Base-by-base conservation (phyloP, 2,329 filamentous ascomycete genomes). In the Stagonosporopsis tanaceti region DNA sequence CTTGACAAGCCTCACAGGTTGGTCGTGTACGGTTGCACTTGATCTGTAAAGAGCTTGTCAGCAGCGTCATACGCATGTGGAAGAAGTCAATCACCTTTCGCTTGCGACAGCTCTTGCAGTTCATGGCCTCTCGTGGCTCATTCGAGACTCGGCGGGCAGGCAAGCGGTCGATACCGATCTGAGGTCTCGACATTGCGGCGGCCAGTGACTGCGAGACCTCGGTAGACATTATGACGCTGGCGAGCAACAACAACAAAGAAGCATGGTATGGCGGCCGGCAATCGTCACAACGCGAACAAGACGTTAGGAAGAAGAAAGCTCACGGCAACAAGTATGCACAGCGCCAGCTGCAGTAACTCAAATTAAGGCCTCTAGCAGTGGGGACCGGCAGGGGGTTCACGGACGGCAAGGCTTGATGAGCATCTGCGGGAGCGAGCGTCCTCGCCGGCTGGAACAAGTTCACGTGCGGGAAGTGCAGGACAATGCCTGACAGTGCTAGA, bases 71-170 rank as follows among this genome's bases (percentile, higher is more conserved):
- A 11, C 34, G 11, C 39, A 50, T 11, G 20, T 45, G 44, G 24
- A 28, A 45, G 48, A 40, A 41, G 47, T 47, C 34, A 11, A 42
- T 25, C 77, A 94, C 92, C 89, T 96, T 96, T 80, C 92, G 85
- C 79, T 96, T 96, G 67, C 92, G 87, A 81, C 92, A 96, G 54
- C 91, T 95, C 78, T 96, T 96, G 86, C 92, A 96, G 77, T 96
- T 96, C 92, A 96, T 96, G 32, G 90, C 91, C 81, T 96, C 92
- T 69, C 90, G 87, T 38, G 90, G 91, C 75, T 95, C 90, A 68
- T 86, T 89, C 76, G 84, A 87, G 77, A 87, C 81, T 39, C 89
- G 87, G 62, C 89, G 87, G 52, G 88, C 84, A 25, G 90, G 89
- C 64, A 94, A 80, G 60, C 91, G 87, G 78, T 93, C 89, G 76